Conservation (phyloP, 169 alveolate genomes). For the Plasmodium falciparum region DNA sequence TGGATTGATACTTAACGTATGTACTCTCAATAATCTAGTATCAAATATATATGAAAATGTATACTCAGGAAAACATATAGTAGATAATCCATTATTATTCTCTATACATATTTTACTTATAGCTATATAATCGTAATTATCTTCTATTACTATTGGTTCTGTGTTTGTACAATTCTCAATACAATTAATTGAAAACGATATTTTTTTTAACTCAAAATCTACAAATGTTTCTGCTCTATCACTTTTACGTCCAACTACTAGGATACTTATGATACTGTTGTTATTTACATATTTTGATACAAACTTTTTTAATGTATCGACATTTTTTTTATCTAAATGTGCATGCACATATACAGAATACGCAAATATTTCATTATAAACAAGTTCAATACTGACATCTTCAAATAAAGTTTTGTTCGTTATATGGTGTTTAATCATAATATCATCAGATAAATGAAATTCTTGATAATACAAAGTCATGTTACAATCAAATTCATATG, state of each 20-base stretch:
- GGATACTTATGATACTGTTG: slow-evolving; percentile 7
- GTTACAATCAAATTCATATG: slow-evolving; percentile 72
- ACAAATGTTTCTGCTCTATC: neutral
- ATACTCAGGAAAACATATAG: slow-evolving; percentile 39
- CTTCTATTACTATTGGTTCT: slow-evolving; percentile 39
- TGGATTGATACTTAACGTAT: slow-evolving; percentile 49
- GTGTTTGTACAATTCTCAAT: slow-evolving; percentile 8
- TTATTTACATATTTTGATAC: slow-evolving; percentile 14
- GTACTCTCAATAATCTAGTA: slow-evolving; percentile 53
- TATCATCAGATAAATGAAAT: slow-evolving; percentile 4
- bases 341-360: slow-evolving; percentile 17
- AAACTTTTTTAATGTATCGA: slow-evolving; percentile 4
- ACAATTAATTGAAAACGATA: slow-evolving; percentile 24
- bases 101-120: slow-evolving; percentile 48
- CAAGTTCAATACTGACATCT: slow-evolving; percentile 27
- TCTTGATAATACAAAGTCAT: slow-evolving; percentile 32
- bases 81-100: slow-evolving; percentile 6
- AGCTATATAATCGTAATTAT: slow-evolving; percentile 53
- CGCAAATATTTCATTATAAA: slow-evolving; percentile 25
- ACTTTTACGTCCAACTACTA: slow-evolving; percentile 30
- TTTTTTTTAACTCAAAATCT: slow-evolving; percentile 11
- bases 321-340: neutral
- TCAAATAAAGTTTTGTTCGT: slow-evolving; percentile 38
- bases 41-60: slow-evolving; percentile 46
- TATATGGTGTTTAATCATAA: slow-evolving; percentile 15